Conservation (phyloP, 306 rosid genomes). For the Cucumis melo region DNA sequence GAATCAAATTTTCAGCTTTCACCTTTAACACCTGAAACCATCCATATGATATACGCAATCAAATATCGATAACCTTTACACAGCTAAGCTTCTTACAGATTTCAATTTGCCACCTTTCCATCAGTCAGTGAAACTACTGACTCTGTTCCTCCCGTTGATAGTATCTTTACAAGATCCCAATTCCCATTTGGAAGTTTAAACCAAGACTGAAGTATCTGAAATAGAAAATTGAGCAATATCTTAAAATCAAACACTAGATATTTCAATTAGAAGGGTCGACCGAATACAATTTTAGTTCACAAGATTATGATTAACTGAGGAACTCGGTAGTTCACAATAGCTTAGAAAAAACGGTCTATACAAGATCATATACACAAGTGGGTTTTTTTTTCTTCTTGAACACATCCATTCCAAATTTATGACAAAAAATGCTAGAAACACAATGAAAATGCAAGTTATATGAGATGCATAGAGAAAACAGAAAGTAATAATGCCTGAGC, state of each 20-base stretch:
- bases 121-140: conserved; percentile 59
- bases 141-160: conserved; percentile 54
- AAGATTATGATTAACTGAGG: background rate
- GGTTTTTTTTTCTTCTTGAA: background rate
- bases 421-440: background rate
- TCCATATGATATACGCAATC: background rate
- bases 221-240: background rate
- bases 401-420: background rate
- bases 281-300: background rate
- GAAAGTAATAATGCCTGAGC: background rate
- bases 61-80: background rate
- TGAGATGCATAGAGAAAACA: background rate
- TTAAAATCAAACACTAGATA: background rate
- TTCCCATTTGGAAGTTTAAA: conserved; percentile 75
- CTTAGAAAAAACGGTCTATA: background rate
- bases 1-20: conserved; percentile 54
- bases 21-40: conserved; percentile 54
- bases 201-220: conserved; percentile 87
- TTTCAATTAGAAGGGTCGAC: background rate
- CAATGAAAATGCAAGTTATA: background rate
- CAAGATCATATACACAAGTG: background rate
- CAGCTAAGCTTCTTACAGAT: background rate
- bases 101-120: conserved; percentile 51
- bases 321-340: background rate
- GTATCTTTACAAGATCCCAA: conserved; percentile 69